Conservation (phyloP, 108 stramenopile genomes). For the Hondaea fermentalgiana region DNA sequence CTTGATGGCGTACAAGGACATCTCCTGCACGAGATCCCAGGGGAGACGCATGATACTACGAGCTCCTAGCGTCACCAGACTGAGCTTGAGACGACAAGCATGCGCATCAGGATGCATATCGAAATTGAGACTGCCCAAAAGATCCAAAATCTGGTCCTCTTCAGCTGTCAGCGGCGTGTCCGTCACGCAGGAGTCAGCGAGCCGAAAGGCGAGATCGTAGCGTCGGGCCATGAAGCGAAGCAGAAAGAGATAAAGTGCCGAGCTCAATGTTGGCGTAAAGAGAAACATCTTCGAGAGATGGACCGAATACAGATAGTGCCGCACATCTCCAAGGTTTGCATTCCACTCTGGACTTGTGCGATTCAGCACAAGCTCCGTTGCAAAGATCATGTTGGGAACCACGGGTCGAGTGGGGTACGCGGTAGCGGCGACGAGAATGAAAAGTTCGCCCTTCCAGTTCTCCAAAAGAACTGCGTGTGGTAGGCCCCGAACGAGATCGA, state of each 20-base stretch:
- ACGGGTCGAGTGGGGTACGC: conserved; percentile 74
- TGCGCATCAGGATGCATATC: conserved; percentile 91
- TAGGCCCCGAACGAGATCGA: conserved; percentile 66
- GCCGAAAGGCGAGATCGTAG: conserved; percentile 82
- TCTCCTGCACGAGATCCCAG: conserved; percentile 40
- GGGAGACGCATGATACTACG: conserved; percentile 16
- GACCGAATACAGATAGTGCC: conserved; percentile 91
- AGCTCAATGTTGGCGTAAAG: conserved; percentile 81
- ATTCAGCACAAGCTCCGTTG: conserved; percentile 81
- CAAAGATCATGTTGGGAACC: conserved; percentile 63
- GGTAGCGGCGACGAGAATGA: conserved; percentile 85
- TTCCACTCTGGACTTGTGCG: conserved; percentile 90
- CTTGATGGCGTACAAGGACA: conserved; percentile 33
- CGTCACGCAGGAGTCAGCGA: conserved; percentile 92
- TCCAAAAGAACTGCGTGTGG: conserved; percentile 83
- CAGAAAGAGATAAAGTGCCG: conserved; percentile 90
- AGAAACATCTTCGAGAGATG: conserved; percentile 79
- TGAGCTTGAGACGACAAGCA: conserved; percentile 82
- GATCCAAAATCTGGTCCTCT: conserved; percentile 61
- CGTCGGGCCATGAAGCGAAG: conserved; percentile 91
- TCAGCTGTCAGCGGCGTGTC: conserved; percentile 76
- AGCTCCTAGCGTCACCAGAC: conserved; percentile 47
- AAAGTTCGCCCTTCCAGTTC: conserved; percentile 84
- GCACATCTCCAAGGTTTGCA: conserved; percentile 81
- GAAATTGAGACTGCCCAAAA: conserved; percentile 19